A percentile compares a stretch with the other conserved stretches of the same genome.
Evolutionary conservation across 257 asterid genomes (phyloP).

Genomic region (Misopates orontium): DNA sequence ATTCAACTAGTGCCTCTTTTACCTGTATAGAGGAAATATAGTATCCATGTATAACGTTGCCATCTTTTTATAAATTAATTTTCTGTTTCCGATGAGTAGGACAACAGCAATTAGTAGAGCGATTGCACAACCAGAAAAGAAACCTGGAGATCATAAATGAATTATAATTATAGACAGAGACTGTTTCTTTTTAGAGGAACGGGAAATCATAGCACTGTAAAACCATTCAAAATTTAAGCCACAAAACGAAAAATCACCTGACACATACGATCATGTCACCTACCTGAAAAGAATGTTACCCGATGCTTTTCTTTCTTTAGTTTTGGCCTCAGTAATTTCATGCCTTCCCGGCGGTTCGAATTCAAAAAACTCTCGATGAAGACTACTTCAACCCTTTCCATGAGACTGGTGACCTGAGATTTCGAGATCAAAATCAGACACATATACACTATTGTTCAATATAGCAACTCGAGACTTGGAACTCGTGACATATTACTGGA

Average conservation of each 20-base stretch:
- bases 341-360: slow-evolving; percentile 66
- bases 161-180: slow-evolving; percentile 19
- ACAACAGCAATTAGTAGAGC: slow-evolving; percentile 62
- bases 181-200: slow-evolving; percentile 10
- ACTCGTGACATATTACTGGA: not conserved
- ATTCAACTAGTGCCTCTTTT: slow-evolving; percentile 10
- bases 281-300: slow-evolving; percentile 67
- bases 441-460: slow-evolving; percentile 1
- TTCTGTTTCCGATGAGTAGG: slow-evolving; percentile 59
- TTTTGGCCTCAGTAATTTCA: slow-evolving; percentile 78
- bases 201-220: slow-evolving; percentile 11
- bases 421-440: not conserved
- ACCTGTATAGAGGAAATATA: slow-evolving; percentile 83
- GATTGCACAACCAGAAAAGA: slow-evolving; percentile 72
- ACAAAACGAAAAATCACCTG: not conserved
- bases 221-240: slow-evolving; percentile 12
- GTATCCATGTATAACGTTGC: slow-evolving; percentile 50
- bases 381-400: slow-evolving; percentile 62
- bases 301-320: slow-evolving; percentile 62
- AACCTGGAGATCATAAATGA: slow-evolving; percentile 49
- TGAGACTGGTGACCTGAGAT: slow-evolving; percentile 57
- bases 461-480: not conserved
- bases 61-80: slow-evolving; percentile 40
- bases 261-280: slow-evolving; percentile 17
- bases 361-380: slow-evolving; percentile 60